Evolutionary conservation across 1,139 yeast species (phyloP).

Genomic region (Suhomyces atakaporum): DNA sequence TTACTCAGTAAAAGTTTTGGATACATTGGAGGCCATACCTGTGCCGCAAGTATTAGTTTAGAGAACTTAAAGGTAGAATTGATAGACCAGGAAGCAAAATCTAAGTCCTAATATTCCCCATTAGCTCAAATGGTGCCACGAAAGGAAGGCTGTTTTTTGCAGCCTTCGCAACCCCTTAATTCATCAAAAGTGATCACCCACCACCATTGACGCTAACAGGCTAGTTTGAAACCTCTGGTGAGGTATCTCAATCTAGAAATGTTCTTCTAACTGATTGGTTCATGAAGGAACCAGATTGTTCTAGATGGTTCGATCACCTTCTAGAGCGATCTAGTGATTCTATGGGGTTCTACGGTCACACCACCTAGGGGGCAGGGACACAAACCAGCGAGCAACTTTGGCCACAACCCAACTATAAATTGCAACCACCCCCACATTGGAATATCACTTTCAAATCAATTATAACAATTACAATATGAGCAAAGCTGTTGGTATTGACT

Average conservation of each 20-base stretch:
- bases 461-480: conserved; percentile 14
- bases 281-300: conserved; percentile 2
- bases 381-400: conserved; percentile 10
- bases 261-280: neutral
- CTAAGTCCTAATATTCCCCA: too few species aligned
- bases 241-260: too few species aligned
- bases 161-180: conserved; percentile 6
- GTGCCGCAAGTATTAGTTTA: too few species aligned
- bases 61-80: too few species aligned
- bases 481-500: conserved; percentile 29
- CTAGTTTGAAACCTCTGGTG: too few species aligned
- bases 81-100: too few species aligned
- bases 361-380: conserved; percentile 13
- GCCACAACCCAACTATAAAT: conserved; percentile 8
- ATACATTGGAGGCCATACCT: too few species aligned
- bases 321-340: conserved; percentile 4
- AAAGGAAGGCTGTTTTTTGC: too few species aligned
- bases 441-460: neutral
- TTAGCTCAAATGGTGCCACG: too few species aligned
- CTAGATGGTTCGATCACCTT: conserved; percentile 5
- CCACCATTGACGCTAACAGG: neutral
- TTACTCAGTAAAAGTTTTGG: too few species aligned
- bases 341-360: conserved; percentile 9
- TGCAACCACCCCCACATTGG: conserved; percentile 1
- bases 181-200: neutral